Percentiles rank a stretch among this genome's conserved stretches.
Conservation (phyloP, 1,284 basidiomycete genomes). For the Rhodotorula sp. region DNA sequence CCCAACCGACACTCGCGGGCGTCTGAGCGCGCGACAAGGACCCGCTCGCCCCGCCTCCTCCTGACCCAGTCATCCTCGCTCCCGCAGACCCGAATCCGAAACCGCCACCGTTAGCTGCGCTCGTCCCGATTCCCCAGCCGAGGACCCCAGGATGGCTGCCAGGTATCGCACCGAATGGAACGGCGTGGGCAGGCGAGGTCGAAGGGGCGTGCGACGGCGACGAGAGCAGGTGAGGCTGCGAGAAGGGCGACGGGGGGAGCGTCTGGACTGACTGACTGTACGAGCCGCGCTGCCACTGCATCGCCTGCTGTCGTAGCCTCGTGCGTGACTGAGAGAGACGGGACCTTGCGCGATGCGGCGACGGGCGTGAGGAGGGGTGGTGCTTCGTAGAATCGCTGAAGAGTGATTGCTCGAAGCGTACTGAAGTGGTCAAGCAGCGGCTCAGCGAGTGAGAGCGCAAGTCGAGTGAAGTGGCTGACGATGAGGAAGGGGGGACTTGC, state of each 20-base stretch:
- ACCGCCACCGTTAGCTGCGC: conserved; percentile 19
- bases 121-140: conserved; percentile 30
- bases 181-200: background rate
- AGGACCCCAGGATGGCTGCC: conserved; percentile 27
- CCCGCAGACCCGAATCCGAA: conserved; percentile 5
- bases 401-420: too few species aligned
- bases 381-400: too few species aligned
- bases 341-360: background rate
- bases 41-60: background rate
- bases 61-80: background rate
- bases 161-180: conserved; percentile 25
- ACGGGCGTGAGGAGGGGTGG: background rate
- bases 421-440: too few species aligned
- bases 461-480: too few species aligned
- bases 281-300: conserved; percentile 5
- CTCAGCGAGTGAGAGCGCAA: too few species aligned
- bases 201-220: background rate
- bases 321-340: too few species aligned
- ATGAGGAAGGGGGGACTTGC: too few species aligned
- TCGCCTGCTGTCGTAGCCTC: background rate
- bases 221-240: conserved; percentile 4
- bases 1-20: conserved; percentile 11
- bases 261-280: conserved; percentile 13
- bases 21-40: background rate
- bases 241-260: conserved; percentile 12